These are phyloP conservation scores for Pyrenophora tritici-repentis DNA, from an alignment of 2,329 filamentous ascomycete genomes.

Conservation along the genomic window DNA sequence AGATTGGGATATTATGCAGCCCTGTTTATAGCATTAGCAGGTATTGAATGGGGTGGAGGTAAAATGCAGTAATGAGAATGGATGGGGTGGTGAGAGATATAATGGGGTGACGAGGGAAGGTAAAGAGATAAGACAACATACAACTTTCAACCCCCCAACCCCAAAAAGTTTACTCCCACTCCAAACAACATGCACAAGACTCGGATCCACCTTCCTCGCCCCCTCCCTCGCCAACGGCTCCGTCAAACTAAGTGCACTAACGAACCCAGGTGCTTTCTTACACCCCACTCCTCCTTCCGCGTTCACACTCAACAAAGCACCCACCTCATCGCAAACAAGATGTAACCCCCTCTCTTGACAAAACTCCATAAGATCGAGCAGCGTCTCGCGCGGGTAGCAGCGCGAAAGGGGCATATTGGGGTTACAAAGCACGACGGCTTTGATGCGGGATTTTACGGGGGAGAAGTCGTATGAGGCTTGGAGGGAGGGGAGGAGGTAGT, in stretches of 20 bases:
- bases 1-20: constrained; percentile 39
- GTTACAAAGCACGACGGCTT: constrained; percentile 38
- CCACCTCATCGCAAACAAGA: constrained; percentile 37
- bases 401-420: constrained; percentile 34
- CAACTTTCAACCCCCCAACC: constrained; percentile 33
- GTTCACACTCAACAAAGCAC: constrained; percentile 24
- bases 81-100: too few species aligned
- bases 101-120: too few species aligned
- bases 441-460: constrained; percentile 32
- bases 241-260: constrained; percentile 32
- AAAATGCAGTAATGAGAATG: too few species aligned
- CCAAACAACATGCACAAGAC: constrained; percentile 40
- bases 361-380: constrained; percentile 41
- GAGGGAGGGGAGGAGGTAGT: constrained; percentile 38
- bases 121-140: constrained; percentile 18
- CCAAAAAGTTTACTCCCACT: constrained; percentile 40
- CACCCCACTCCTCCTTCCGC: background rate
- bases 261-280: constrained; percentile 22
- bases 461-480: constrained; percentile 40
- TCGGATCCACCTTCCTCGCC: constrained; percentile 41
- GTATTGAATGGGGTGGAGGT: too few species aligned
- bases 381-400: constrained; percentile 31
- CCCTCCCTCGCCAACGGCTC: constrained; percentile 35
- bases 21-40: too few species aligned
- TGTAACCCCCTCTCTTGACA: constrained; percentile 40